Conservation (phyloP, 1,139 yeast genomes). For the Suhomyces ambrosiae region DNA sequence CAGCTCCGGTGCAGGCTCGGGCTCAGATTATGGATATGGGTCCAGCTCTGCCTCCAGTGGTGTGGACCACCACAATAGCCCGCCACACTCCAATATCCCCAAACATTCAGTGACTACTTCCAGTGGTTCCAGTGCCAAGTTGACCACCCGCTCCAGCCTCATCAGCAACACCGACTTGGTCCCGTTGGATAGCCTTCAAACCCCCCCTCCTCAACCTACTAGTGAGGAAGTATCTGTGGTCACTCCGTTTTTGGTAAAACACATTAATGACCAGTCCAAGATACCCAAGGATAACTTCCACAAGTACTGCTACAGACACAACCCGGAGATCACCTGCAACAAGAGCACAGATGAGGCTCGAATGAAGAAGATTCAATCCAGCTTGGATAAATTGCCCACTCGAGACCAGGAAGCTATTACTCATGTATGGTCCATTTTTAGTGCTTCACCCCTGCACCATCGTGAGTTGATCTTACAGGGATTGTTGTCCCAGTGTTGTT, state of each 20-base stretch:
- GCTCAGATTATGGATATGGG: not conserved
- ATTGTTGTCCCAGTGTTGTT: constrained; percentile 84
- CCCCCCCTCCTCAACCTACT: constrained; percentile 9
- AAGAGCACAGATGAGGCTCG: constrained; percentile 68
- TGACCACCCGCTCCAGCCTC: constrained; percentile 5
- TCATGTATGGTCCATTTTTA: constrained; percentile 77
- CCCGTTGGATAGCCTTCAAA: constrained; percentile 1
- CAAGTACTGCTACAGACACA: constrained; percentile 85
- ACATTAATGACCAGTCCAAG: constrained; percentile 44
- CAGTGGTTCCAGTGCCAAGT: constrained; percentile 1
- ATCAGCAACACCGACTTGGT: constrained; percentile 10
- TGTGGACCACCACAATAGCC: not conserved
- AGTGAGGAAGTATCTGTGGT: constrained; percentile 35
- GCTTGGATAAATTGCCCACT: constrained; percentile 58
- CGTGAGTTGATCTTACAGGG: constrained; percentile 82
- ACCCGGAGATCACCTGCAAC: constrained; percentile 78
- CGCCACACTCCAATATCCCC: not conserved
- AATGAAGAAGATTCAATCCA: constrained; percentile 62
- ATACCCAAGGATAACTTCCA: constrained; percentile 55
- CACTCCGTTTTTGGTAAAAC: constrained; percentile 49
- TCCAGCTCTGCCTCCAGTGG: not conserved
- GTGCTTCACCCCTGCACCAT: constrained; percentile 69
- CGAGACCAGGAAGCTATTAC: constrained; percentile 71
- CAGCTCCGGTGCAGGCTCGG: not conserved
- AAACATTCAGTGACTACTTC: constrained; percentile 11